A percentile compares a stretch with the other conserved stretches of the same genome.
Conservation (phyloP, 768 basidiomycete species). For the Cantharellus cinnabarinus region DNA sequence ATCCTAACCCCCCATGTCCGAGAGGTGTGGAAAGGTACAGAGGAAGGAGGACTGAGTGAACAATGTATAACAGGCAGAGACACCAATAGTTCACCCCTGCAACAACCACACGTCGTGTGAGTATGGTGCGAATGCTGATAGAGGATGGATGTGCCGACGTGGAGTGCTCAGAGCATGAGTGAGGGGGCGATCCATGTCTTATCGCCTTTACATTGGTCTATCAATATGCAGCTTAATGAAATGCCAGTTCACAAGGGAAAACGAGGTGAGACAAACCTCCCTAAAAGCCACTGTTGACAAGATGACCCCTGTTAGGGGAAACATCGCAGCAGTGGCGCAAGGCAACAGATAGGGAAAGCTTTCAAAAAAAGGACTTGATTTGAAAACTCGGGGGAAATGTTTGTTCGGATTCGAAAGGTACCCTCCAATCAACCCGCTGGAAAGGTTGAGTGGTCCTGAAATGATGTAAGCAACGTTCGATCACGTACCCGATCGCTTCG, state of each 20-base stretch:
- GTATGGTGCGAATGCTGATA: constrained; percentile 2
- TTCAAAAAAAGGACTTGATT: constrained; percentile 1
- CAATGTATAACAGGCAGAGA: constrained; percentile 30
- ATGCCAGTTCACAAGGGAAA: too few relatives aligned
- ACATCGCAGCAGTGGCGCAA: constrained; percentile 2
- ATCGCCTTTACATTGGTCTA: not conserved
- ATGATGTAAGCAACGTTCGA: not conserved
- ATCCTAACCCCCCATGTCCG: constrained; percentile 3
- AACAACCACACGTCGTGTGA: constrained; percentile 25
- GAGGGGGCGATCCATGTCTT: too few relatives aligned
- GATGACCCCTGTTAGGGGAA: not conserved
- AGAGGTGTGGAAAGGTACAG: constrained; percentile 7
- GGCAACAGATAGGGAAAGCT: constrained; percentile 10
- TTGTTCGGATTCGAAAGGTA: constrained; percentile 7
- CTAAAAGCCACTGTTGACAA: constrained; percentile 1
- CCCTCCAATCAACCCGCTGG: constrained; percentile 7
- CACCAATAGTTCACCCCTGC: constrained; percentile 37
- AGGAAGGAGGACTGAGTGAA: constrained; percentile 46
- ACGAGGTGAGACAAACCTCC: constrained; percentile 3
- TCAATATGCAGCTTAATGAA: not conserved
- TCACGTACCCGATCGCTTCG: constrained; percentile 3
- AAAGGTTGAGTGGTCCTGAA: not conserved
- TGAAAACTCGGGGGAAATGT: constrained; percentile 6
- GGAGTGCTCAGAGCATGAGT: too few relatives aligned
- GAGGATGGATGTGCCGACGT: not conserved